Evolutionary conservation across 2,329 filamentous ascomycete genomes (phyloP).

Genomic region (Bipolaris sorokiniana): DNA sequence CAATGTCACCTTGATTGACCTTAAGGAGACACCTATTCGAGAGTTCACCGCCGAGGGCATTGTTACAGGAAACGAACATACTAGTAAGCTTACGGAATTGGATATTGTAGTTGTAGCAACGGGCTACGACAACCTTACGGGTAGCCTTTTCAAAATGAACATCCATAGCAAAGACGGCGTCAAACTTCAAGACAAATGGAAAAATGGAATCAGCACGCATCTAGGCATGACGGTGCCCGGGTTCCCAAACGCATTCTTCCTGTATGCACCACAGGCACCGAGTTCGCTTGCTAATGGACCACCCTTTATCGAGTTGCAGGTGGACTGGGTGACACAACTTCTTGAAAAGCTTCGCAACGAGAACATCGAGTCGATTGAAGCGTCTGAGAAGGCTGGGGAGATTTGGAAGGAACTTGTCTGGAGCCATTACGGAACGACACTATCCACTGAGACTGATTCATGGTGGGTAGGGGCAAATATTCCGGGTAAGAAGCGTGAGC

Average conservation of each 20-base stretch:
- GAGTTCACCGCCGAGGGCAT: not conserved
- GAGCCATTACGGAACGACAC: too few relatives aligned
- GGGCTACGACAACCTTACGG: slow-evolving; percentile 42
- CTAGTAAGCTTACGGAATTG: slow-evolving; percentile 33
- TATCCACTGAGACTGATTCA: too few relatives aligned
- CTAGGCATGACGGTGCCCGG: slow-evolving; percentile 14
- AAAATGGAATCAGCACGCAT: slow-evolving; percentile 14
- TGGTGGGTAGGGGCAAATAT: too few relatives aligned
- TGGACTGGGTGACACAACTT: slow-evolving; percentile 46
- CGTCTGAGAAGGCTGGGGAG: not conserved
- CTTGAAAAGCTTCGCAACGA: slow-evolving; percentile 34
- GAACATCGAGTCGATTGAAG: not conserved
- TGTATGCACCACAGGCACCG: slow-evolving; percentile 21
- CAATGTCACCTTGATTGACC: not conserved
- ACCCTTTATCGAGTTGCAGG: slow-evolving; percentile 47
- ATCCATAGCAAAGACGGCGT: slow-evolving; percentile 26
- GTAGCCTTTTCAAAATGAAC: slow-evolving; percentile 37
- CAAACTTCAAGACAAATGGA: slow-evolving; percentile 14
- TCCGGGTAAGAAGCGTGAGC: too few relatives aligned
- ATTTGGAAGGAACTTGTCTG: not conserved
- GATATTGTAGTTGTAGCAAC: slow-evolving; percentile 49
- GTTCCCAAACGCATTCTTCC: slow-evolving; percentile 20
- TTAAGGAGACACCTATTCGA: not conserved
- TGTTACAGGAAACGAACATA: not conserved
- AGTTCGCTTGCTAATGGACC: slow-evolving; percentile 48